These are phyloP conservation scores for Xylaria sp. DNA, from an alignment of 2,329 filamentous ascomycete species.

Conservation along the genomic window DNA sequence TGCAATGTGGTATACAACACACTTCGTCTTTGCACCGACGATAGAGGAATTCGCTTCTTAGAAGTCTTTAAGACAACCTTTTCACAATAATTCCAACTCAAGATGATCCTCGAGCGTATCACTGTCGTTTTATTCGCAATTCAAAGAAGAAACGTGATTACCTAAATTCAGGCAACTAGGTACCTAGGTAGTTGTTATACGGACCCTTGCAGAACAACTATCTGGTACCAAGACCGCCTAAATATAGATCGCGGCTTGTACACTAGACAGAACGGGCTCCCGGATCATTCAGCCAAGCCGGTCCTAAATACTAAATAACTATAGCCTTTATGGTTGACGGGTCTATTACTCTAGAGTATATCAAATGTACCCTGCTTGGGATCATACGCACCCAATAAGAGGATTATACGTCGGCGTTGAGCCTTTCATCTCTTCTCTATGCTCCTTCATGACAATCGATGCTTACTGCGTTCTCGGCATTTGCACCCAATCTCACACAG, in stretches of 20 bases:
- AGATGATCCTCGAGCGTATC: background rate
- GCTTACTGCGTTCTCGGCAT: conserved; percentile 7
- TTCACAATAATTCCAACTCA: background rate
- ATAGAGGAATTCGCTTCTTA: background rate
- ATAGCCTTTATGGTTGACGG: background rate
- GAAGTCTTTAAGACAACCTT: background rate
- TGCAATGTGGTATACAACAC: background rate
- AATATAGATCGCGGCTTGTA: conserved; percentile 2
- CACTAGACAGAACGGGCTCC: background rate
- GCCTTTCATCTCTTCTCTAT: background rate
- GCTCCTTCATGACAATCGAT: background rate
- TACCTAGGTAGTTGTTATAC: background rate
- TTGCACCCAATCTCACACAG: background rate
- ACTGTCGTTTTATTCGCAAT: background rate
- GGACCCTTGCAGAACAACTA: background rate
- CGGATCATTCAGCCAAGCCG: background rate
- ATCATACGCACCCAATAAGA: background rate
- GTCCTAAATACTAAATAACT: background rate
- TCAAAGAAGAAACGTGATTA: conserved; percentile 1
- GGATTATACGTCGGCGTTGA: background rate
- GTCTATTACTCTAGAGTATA: background rate
- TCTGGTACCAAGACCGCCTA: background rate
- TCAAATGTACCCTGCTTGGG: conserved; percentile 1
- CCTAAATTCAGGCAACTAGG: background rate
- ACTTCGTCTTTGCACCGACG: background rate